phyloP scores from a whole-genome alignment of 106 monocot genomes.

The Allium cepa region DNA sequence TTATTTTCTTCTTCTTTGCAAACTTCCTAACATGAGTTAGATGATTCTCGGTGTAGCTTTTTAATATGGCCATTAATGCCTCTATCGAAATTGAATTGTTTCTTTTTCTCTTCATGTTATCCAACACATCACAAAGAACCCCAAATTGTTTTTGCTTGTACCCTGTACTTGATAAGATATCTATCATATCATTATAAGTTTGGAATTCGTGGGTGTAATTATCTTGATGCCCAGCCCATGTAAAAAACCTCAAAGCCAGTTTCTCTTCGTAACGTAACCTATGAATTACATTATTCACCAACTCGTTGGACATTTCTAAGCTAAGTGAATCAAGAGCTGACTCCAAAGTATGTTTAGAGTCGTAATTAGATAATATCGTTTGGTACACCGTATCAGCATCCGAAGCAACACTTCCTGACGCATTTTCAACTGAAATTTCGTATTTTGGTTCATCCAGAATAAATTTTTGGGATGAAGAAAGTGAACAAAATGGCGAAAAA shows the following conservation, averaged over 20 bases:
- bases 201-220: slow-evolving; percentile 47
- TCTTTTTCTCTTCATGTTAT: slow-evolving; percentile 65
- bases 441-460: neutral
- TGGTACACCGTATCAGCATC: slow-evolving; percentile 44
- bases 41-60: slow-evolving; percentile 58
- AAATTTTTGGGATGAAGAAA: neutral
- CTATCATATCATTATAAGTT: slow-evolving; percentile 76
- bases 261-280: slow-evolving; percentile 79
- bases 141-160: slow-evolving; percentile 80
- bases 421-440: neutral
- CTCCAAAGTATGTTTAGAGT: slow-evolving; percentile 34
- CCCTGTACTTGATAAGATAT: slow-evolving; percentile 71
- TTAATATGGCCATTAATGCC: slow-evolving; percentile 33
- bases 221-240: slow-evolving; percentile 65
- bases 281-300: slow-evolving; percentile 51
- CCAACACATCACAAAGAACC: slow-evolving; percentile 69
- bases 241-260: slow-evolving; percentile 87
- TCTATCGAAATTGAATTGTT: slow-evolving; percentile 46
- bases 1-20: slow-evolving; percentile 65
- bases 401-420: neutral
- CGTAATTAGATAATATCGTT: slow-evolving; percentile 27
- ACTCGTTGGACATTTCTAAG: slow-evolving; percentile 32
- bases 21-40: slow-evolving; percentile 70
- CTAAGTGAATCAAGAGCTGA: slow-evolving; percentile 39
- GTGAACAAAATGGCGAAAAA: slow-evolving; percentile 2